phyloP scores from a whole-genome alignment of 2,329 filamentous ascomycete genomes.

The Phialophora tarda region DNA sequence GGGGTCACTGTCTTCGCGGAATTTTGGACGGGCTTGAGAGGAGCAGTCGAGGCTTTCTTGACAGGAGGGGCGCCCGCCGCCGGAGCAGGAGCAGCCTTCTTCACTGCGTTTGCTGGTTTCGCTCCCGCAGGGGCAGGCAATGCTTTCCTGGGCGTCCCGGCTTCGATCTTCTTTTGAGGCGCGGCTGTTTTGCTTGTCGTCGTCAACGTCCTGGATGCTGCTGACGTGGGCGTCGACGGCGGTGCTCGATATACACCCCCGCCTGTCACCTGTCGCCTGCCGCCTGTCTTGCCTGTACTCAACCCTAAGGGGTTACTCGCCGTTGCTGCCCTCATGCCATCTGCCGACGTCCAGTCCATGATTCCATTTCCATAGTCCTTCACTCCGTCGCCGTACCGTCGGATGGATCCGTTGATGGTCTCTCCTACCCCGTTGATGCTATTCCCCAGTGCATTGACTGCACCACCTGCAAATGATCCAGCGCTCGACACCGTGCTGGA shows the following conservation, averaged over 20 bases:
- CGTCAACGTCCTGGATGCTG: slow-evolving; percentile 38
- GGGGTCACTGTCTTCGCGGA: slow-evolving; percentile 21
- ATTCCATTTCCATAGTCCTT: slow-evolving; percentile 42
- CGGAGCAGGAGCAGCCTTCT: slow-evolving; percentile 24
- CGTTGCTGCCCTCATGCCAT: slow-evolving; percentile 36
- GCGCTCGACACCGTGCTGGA: slow-evolving; percentile 36
- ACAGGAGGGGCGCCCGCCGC: slow-evolving; percentile 16
- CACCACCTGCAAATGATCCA: slow-evolving; percentile 38
- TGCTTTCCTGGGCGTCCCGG: slow-evolving; percentile 29
- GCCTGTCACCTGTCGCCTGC: slow-evolving; percentile 36
- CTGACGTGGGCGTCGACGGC: slow-evolving; percentile 37
- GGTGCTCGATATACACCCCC: slow-evolving; percentile 34
- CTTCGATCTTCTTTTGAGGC: slow-evolving; percentile 36
- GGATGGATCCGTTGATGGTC: slow-evolving; percentile 36
- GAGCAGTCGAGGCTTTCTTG: slow-evolving; percentile 23
- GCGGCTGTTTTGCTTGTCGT: slow-evolving; percentile 33
- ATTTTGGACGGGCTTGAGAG: slow-evolving; percentile 19
- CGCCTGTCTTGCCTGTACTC: slow-evolving; percentile 30
- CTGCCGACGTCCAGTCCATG: slow-evolving; percentile 42
- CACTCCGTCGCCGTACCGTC: slow-evolving; percentile 37
- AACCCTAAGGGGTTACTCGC: slow-evolving; percentile 42
- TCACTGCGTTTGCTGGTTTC: slow-evolving; percentile 2
- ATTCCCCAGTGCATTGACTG: slow-evolving; percentile 38
- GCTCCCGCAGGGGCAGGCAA: slow-evolving; percentile 27
- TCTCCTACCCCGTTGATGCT: slow-evolving; percentile 41